These are phyloP conservation scores for Spergularia marina DNA, from an alignment of 148 eudicot genomes.

Conservation along the genomic window DNA sequence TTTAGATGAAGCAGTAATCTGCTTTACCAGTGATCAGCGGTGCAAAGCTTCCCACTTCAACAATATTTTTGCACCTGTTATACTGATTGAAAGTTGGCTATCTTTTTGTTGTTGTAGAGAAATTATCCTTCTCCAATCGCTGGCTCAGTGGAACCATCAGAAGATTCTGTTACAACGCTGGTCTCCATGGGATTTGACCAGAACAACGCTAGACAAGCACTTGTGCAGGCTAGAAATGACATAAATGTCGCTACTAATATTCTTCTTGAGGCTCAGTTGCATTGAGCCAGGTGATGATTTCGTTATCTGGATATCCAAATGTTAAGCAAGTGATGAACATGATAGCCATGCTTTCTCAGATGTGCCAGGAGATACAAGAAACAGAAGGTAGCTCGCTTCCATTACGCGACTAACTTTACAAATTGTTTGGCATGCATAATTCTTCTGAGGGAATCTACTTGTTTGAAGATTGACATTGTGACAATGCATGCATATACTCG, in stretches of 20 bases:
- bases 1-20: not conserved
- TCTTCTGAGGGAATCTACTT: not conserved
- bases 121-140: constrained; percentile 44
- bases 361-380: not conserved
- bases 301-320: not conserved
- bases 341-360: not conserved
- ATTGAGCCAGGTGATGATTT: constrained; percentile 22
- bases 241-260: constrained; percentile 83
- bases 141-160: constrained; percentile 59
- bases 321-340: not conserved
- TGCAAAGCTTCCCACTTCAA: too few species aligned
- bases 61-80: too few species aligned
- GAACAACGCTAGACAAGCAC: constrained; percentile 80
- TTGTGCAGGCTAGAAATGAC: constrained; percentile 77
- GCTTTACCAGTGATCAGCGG: too few species aligned
- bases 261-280: constrained; percentile 83
- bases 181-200: constrained; percentile 95
- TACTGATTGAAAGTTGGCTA: not conserved
- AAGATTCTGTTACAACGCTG: constrained; percentile 67
- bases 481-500: constrained; percentile 20
- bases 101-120: constrained; percentile 37
- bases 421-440: constrained; percentile 12
- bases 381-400: not conserved
- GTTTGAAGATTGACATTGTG: not conserved
- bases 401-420: not conserved